These are phyloP conservation scores for Mikania micrantha DNA, from an alignment of 129 eudicot genomes.

Conservation along the genomic window DNA sequence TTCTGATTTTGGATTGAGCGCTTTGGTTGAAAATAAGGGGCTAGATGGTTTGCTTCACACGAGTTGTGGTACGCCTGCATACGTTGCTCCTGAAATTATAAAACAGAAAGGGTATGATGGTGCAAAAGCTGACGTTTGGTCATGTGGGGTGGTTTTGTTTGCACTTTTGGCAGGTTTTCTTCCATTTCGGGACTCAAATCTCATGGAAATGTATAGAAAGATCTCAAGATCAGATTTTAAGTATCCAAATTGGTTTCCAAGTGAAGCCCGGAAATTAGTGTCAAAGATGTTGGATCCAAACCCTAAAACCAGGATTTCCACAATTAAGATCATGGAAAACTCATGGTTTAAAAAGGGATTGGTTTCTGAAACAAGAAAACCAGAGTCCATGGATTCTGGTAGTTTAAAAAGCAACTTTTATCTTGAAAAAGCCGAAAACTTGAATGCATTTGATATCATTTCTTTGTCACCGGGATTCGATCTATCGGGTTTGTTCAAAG, in stretches of 20 bases:
- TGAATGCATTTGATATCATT: conserved; percentile 12
- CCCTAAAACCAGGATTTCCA: conserved; percentile 5
- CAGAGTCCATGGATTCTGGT: too few species aligned
- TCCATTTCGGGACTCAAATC: background rate
- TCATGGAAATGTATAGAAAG: conserved; percentile 1
- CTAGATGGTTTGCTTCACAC: background rate
- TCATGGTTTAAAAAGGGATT: conserved; percentile 12
- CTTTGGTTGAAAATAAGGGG: conserved; percentile 1
- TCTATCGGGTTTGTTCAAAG: conserved; percentile 8
- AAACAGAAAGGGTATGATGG: conserved; percentile 4
- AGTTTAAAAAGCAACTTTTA: background rate
- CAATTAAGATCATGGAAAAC: background rate
- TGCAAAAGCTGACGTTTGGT: conserved; percentile 5
- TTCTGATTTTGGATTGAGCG: conserved; percentile 6
- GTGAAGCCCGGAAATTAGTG: background rate
- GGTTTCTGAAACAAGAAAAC: background rate
- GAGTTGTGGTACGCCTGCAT: conserved; percentile 1
- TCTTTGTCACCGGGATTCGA: conserved; percentile 1
- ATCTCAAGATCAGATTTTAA: background rate
- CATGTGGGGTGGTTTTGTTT: conserved; percentile 2
- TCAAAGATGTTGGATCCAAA: conserved; percentile 11
- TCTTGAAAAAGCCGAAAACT: background rate
- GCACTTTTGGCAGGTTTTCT: conserved; percentile 1
- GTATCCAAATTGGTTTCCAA: conserved; percentile 4
- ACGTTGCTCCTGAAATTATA: conserved; percentile 1